Evolutionary conservation across 345 rosid genomes (phyloP).

Genomic region (Jatropha curcas): DNA sequence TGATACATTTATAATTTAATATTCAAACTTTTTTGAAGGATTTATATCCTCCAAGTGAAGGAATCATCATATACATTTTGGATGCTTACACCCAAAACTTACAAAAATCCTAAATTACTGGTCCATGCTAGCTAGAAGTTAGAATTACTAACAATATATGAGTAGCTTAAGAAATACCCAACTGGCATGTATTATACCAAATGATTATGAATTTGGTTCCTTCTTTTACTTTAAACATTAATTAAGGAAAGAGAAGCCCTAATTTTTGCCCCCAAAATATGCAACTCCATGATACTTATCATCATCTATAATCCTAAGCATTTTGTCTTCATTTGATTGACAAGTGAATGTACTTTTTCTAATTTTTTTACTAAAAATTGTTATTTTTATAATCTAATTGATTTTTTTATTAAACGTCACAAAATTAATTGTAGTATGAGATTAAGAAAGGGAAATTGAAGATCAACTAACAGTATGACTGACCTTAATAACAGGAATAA

Average conservation of each 20-base stretch:
- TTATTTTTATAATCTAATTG: too few species aligned
- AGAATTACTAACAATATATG: background rate
- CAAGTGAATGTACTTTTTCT: too few species aligned
- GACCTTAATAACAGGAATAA: too few species aligned
- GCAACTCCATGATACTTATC: too few species aligned
- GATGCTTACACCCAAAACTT: background rate
- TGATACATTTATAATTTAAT: too few species aligned
- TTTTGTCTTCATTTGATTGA: too few species aligned
- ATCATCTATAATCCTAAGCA: too few species aligned
- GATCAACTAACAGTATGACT: too few species aligned
- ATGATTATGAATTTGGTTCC: slow-evolving; percentile 4
- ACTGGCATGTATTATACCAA: background rate
- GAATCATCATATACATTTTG: slow-evolving; percentile 10
- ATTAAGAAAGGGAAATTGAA: too few species aligned
- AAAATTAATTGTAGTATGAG: too few species aligned
- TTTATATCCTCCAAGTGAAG: slow-evolving; percentile 25
- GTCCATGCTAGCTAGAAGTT: background rate
- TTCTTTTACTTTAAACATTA: background rate
- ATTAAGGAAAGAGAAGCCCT: background rate
- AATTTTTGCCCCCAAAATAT: background rate
- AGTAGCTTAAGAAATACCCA: slow-evolving; percentile 6
- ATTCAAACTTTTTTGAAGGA: slow-evolving; percentile 1
- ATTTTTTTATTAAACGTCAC: too few species aligned
- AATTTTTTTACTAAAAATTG: too few species aligned
- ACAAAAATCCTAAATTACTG: background rate